A percentile compares a stretch with the other conserved stretches of the same genome.
Evolutionary conservation across 2,329 filamentous ascomycete genomes (phyloP).

Genomic region (Aureobasidium zeae): DNA sequence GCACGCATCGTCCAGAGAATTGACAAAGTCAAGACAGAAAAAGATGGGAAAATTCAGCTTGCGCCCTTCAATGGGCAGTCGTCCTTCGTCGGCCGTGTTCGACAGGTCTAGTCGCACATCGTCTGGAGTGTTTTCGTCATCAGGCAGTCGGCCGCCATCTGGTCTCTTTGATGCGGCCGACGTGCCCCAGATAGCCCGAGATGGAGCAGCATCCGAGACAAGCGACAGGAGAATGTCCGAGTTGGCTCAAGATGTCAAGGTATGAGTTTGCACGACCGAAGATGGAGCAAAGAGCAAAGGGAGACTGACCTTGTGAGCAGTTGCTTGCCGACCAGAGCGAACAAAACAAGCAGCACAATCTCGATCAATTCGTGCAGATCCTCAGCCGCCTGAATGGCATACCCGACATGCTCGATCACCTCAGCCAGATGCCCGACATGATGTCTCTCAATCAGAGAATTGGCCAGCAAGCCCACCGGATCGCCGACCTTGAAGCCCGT

Average conservation of each 20-base stretch:
- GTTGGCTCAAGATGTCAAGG: conserved; percentile 12
- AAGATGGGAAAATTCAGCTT: conserved; percentile 12
- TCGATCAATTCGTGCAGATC: conserved; percentile 10
- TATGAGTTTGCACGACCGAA: no score
- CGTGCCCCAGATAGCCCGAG: background rate
- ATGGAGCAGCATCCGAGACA: background rate
- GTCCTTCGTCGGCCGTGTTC: conserved; percentile 1
- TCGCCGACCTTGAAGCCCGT: conserved; percentile 9
- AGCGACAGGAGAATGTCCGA: conserved; percentile 3
- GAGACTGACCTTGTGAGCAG: background rate
- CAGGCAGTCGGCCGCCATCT: conserved; percentile 3
- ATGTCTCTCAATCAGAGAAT: conserved; percentile 4
- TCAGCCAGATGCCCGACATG: conserved; percentile 2
- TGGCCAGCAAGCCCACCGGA: conserved; percentile 6
- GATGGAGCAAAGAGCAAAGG: no score
- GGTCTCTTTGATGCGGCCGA: conserved; percentile 2
- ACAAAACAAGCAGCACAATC: conserved; percentile 10
- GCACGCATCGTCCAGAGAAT: background rate
- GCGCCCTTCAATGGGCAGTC: conserved; percentile 7
- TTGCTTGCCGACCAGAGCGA: conserved; percentile 9
- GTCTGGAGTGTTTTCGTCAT: conserved; percentile 6
- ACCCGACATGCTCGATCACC: conserved; percentile 9
- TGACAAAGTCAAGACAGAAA: background rate
- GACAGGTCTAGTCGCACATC: conserved; percentile 6
- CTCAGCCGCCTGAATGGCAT: conserved; percentile 7